A percentile compares a stretch with the other conserved stretches of the same genome.
Conservation (phyloP, 2,329 filamentous ascomycete species). For the Penicillium italicum region DNA sequence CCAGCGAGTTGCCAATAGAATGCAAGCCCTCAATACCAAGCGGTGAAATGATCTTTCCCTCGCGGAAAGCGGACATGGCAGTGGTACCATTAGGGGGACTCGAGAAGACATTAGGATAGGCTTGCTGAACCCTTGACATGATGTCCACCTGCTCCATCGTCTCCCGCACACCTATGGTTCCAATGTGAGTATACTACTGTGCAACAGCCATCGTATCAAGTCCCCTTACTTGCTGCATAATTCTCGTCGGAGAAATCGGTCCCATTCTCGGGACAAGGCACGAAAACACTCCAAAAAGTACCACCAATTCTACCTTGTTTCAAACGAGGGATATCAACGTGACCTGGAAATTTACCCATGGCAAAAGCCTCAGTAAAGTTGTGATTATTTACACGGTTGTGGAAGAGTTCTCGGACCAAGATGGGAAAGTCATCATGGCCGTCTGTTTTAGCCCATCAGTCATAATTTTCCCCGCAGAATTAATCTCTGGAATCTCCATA, state of each 20-base stretch:
- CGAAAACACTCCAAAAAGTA: constrained; percentile 89
- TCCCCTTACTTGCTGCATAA: constrained; percentile 59
- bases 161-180: constrained; percentile 27
- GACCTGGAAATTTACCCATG: constrained; percentile 61
- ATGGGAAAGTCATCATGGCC: constrained; percentile 88
- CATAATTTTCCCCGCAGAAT: neutral
- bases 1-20: constrained; percentile 76
- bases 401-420: constrained; percentile 60
- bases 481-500: constrained; percentile 19
- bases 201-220: constrained; percentile 22
- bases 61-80: constrained; percentile 59
- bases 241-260: constrained; percentile 70
- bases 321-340: constrained; percentile 78
- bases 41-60: constrained; percentile 68
- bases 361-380: constrained; percentile 74
- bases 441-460: constrained; percentile 51
- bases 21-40: constrained; percentile 84
- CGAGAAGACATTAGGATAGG: constrained; percentile 50
- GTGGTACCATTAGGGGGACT: constrained; percentile 56
- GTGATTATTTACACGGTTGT: constrained; percentile 72
- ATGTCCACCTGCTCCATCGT: constrained; percentile 39
- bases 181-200: neutral
- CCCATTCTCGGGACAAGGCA: constrained; percentile 69
- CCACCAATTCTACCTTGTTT: constrained; percentile 65
- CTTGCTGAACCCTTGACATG: constrained; percentile 33